phyloP scores from a whole-genome alignment of 495 filamentous ascomycete genomes.

The Cetradonia linearis region DNA sequence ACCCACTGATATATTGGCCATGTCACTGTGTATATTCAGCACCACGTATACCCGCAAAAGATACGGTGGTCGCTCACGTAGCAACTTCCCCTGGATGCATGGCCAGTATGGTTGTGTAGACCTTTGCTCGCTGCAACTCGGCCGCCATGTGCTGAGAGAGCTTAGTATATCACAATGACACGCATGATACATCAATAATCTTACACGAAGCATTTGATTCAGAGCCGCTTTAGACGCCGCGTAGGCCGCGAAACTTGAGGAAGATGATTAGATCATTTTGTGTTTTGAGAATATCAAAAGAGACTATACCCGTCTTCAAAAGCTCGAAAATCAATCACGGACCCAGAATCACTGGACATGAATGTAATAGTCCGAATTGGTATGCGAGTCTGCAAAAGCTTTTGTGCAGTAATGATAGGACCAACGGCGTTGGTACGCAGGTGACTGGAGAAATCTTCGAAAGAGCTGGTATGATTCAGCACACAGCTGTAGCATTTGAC shows the following conservation, averaged over 20 bases:
- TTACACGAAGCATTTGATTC: conserved; percentile 42
- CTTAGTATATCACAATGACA: conserved; percentile 6
- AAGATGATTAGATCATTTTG: neutral
- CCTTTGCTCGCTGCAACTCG: conserved; percentile 39
- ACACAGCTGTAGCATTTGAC: conserved; percentile 4
- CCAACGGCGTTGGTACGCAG: conserved; percentile 49
- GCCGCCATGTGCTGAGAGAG: conserved; percentile 40
- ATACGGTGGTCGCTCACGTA: conserved; percentile 31
- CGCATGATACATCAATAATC: neutral
- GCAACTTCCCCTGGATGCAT: conserved; percentile 49
- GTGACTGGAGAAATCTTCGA: conserved; percentile 42
- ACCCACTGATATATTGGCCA: conserved; percentile 37
- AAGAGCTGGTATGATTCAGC: conserved; percentile 32
- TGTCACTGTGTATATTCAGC: conserved; percentile 31
- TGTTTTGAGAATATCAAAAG: neutral
- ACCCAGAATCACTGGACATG: conserved; percentile 46
- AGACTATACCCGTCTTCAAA: conserved; percentile 42
- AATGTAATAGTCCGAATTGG: conserved; percentile 39
- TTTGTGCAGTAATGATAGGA: conserved; percentile 46
- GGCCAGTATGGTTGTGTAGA: conserved; percentile 40
- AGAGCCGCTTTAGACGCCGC: conserved; percentile 48
- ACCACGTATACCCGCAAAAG: neutral
- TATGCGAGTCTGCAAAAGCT: conserved; percentile 36
- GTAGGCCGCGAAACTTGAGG: conserved; percentile 43
- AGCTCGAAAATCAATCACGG: conserved; percentile 36